Evolutionary conservation across 345 rosid species (phyloP).

Genomic region (Lepidium aucheri): DNA sequence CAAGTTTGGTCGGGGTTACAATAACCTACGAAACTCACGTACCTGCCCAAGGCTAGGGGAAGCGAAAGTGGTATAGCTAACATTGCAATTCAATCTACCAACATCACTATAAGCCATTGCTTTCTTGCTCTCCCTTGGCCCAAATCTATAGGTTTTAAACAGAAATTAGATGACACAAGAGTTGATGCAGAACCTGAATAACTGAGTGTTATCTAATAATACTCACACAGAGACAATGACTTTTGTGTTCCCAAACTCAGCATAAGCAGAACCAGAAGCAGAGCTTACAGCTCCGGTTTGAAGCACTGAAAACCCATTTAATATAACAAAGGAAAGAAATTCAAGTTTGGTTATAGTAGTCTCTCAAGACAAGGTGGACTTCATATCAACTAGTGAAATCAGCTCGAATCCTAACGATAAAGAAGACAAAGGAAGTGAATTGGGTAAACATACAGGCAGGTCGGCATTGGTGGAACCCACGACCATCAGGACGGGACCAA

Average conservation of each 20-base stretch:
- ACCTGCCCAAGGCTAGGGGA: conserved; percentile 70
- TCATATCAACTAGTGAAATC: not conserved
- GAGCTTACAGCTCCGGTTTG: conserved; percentile 77
- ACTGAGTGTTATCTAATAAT: not conserved
- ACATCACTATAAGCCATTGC: conserved; percentile 81
- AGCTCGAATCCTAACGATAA: not conserved
- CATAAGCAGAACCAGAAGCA: conserved; percentile 96
- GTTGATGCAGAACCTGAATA: not conserved
- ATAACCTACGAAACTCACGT: not conserved
- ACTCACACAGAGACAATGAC: conserved; percentile 98
- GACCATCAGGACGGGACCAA: conserved; percentile 92
- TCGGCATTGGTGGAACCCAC: conserved; percentile 82
- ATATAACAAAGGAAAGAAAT: not conserved
- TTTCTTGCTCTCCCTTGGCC: conserved; percentile 98
- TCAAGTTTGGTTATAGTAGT: not conserved
- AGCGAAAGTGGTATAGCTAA: conserved; percentile 83
- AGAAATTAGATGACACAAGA: not conserved
- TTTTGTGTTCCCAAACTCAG: conserved; percentile 89
- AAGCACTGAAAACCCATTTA: conserved; percentile 41
- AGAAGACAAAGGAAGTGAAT: not conserved
- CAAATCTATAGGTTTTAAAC: conserved; percentile 47
- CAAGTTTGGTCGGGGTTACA: not conserved
- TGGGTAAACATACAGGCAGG: conserved; percentile 57
- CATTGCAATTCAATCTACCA: conserved; percentile 78
- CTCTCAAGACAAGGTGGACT: not conserved